Evolutionary conservation across 208 protist genomes (phyloP).

Genomic region (Plasmodiophora brassicae): DNA sequence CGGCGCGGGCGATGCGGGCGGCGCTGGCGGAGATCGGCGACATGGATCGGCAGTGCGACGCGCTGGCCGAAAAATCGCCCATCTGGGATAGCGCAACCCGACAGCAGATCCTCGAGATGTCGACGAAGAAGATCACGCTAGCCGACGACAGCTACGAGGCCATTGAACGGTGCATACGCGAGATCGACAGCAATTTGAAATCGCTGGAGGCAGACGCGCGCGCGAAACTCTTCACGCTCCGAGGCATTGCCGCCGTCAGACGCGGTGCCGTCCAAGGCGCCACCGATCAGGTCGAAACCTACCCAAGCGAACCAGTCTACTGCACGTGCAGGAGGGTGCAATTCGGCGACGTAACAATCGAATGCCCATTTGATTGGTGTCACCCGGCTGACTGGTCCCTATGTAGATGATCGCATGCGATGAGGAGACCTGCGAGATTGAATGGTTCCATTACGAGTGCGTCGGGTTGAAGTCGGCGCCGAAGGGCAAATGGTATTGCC

Average conservation of each 20-base stretch:
- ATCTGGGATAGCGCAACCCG: too few relatives aligned
- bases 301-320: conserved; percentile 12
- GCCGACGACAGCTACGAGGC: too few relatives aligned
- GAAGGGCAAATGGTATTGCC: conserved; percentile 43
- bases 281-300: neutral
- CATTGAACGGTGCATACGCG: neutral
- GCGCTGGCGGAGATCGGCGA: too few relatives aligned
- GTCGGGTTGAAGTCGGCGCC: conserved; percentile 24
- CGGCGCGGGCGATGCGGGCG: too few relatives aligned
- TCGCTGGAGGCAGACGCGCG: neutral
- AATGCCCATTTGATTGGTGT: too few relatives aligned
- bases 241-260: neutral
- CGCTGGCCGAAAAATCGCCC: too few relatives aligned
- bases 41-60: too few relatives aligned
- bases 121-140: too few relatives aligned
- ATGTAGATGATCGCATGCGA: conserved; percentile 28
- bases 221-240: neutral
- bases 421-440: conserved; percentile 28
- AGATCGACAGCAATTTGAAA: conserved; percentile 5
- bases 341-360: conserved; percentile 22
- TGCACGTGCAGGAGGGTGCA: neutral
- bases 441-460: conserved; percentile 46
- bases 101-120: too few relatives aligned
- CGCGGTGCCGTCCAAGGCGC: neutral
- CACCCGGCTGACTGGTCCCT: neutral